Percentiles rank a stretch among this genome's conserved stretches.
phyloP scores from a whole-genome alignment of 1,284 basidiomycete genomes.

The Stygiomarasmius scandens region DNA sequence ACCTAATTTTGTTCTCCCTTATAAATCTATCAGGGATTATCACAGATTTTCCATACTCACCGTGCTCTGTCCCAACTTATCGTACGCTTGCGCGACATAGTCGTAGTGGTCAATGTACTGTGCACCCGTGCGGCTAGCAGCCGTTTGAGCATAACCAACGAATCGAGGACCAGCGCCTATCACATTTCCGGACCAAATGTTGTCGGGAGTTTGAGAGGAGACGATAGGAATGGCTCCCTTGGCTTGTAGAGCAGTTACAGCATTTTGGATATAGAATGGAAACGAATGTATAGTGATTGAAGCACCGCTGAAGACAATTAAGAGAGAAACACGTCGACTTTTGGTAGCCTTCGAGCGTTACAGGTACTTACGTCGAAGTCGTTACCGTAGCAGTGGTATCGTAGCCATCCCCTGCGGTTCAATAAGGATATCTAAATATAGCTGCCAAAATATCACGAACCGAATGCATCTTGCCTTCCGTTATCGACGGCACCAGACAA shows the following conservation, averaged over 20 bases:
- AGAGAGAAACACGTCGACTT: background rate
- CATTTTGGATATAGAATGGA: conserved; percentile 46
- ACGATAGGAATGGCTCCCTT: conserved; percentile 52
- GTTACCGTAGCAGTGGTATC: conserved; percentile 37
- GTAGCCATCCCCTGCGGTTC: conserved; percentile 30
- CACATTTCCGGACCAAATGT: conserved; percentile 41
- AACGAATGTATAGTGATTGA: conserved; percentile 40
- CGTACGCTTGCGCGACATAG: conserved; percentile 44
- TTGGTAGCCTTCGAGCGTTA: background rate
- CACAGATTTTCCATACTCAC: background rate
- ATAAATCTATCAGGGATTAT: conserved; percentile 8
- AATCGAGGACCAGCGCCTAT: conserved; percentile 44
- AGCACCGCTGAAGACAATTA: conserved; percentile 30
- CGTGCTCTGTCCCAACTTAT: conserved; percentile 41
- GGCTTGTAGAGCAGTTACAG: conserved; percentile 41
- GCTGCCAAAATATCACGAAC: conserved; percentile 1
- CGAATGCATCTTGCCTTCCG: conserved; percentile 40
- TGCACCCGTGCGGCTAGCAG: conserved; percentile 40
- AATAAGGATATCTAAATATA: background rate
- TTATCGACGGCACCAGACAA: conserved; percentile 32
- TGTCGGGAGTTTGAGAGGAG: conserved; percentile 51
- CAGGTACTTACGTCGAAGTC: conserved; percentile 31
- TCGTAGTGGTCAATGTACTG: conserved; percentile 50
- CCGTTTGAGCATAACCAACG: conserved; percentile 46
- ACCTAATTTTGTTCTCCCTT: too few species aligned